These are phyloP conservation scores for Penicillium sp. DNA, from an alignment of 2,329 filamentous ascomycete genomes.

Conservation along the genomic window DNA sequence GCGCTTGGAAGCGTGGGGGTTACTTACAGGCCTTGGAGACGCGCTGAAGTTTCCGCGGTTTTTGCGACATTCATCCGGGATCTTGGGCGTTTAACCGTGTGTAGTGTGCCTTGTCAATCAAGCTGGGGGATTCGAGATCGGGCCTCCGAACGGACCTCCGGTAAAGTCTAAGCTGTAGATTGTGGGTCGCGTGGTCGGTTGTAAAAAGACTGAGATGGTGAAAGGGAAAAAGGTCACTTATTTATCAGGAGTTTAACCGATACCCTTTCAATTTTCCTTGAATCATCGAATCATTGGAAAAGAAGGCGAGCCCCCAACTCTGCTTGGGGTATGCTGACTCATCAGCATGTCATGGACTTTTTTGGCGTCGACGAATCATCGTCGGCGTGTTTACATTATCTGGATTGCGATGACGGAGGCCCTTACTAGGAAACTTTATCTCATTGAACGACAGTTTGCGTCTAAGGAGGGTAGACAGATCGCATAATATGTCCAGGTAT, in stretches of 20 bases:
- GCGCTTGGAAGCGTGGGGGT: background rate
- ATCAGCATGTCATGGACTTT: constrained; percentile 6
- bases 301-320: background rate
- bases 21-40: constrained; percentile 29
- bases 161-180: background rate
- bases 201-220: background rate
- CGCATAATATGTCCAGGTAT: background rate
- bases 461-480: background rate
- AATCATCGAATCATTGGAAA: constrained; percentile 1
- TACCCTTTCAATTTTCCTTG: background rate
- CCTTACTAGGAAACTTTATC: background rate
- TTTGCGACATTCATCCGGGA: constrained; percentile 26
- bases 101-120: background rate
- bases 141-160: background rate
- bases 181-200: background rate
- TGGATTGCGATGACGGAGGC: background rate
- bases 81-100: background rate
- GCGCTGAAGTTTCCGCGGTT: constrained; percentile 29
- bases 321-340: constrained; percentile 1
- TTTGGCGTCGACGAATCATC: background rate
- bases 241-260: constrained; percentile 1
- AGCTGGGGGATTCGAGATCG: constrained; percentile 1
- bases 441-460: too few species aligned
- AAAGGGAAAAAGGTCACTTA: constrained; percentile 8
- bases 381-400: background rate